Percentiles rank a stretch among this genome's conserved stretches.
These are phyloP conservation scores for Colletotrichum liaoningense DNA, from an alignment of 2,329 filamentous ascomycete species.

Conservation along the genomic window DNA sequence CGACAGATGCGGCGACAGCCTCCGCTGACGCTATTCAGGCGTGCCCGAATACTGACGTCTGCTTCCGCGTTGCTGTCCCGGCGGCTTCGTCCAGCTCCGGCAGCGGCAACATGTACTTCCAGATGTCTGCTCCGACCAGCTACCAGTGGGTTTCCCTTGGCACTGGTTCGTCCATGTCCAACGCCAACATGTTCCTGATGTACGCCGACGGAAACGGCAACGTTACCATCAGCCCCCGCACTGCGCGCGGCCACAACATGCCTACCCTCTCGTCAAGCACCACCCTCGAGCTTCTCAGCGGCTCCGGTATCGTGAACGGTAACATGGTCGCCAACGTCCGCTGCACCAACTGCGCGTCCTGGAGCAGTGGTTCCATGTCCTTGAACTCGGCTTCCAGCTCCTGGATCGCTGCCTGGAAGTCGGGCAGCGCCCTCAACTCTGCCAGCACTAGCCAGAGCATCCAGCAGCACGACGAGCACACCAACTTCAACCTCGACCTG, in stretches of 20 bases:
- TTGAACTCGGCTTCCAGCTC: slow-evolving; percentile 51
- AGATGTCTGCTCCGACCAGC: slow-evolving; percentile 64
- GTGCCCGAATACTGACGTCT: slow-evolving; percentile 58
- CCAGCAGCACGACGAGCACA: slow-evolving; percentile 57
- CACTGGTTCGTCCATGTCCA: slow-evolving; percentile 65
- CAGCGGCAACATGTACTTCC: slow-evolving; percentile 70
- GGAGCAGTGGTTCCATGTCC: slow-evolving; percentile 55
- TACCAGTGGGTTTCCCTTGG: slow-evolving; percentile 70
- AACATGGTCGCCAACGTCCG: slow-evolving; percentile 70
- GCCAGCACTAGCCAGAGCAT: slow-evolving; percentile 54
- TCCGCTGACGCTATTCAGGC: slow-evolving; percentile 45
- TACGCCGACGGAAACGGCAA: slow-evolving; percentile 70
- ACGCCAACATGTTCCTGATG: slow-evolving; percentile 71
- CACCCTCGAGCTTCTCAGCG: slow-evolving; percentile 64
- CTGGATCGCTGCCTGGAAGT: slow-evolving; percentile 69
- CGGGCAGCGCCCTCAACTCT: slow-evolving; percentile 57
- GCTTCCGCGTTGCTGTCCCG: slow-evolving; percentile 68
- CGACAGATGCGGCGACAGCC: slow-evolving; percentile 41
- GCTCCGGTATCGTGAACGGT: slow-evolving; percentile 65
- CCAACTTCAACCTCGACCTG: slow-evolving; percentile 61
- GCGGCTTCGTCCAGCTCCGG: slow-evolving; percentile 57
- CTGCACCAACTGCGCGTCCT: slow-evolving; percentile 64
- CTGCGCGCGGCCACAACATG: slow-evolving; percentile 57
- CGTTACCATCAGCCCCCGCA: slow-evolving; percentile 70
- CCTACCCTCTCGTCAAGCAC: slow-evolving; percentile 58